Conservation (phyloP, 2,329 filamentous ascomycete species). For the Chaetomium globosum region DNA sequence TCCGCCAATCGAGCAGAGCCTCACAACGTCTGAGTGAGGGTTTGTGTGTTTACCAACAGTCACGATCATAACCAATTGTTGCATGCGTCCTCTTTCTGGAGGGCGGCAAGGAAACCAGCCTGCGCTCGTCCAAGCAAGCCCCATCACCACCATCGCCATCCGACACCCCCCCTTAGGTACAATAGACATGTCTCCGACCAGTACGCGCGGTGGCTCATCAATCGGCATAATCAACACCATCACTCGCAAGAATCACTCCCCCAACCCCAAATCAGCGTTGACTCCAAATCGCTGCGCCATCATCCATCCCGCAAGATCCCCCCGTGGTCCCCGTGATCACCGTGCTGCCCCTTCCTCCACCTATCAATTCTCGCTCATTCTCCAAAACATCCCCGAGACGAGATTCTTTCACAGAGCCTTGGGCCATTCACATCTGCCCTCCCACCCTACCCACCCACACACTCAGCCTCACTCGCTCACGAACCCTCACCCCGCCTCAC, state of each 20-base stretch:
- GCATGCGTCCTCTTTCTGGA: not conserved
- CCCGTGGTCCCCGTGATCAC: not conserved
- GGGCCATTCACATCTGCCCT: not conserved
- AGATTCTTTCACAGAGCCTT: not conserved
- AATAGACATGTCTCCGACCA: not conserved
- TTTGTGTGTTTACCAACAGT: conserved; percentile 1
- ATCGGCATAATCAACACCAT: not conserved
- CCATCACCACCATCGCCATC: not conserved
- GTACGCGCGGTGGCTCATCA: not conserved
- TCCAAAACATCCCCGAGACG: not conserved
- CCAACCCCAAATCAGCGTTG: not conserved
- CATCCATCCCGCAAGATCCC: not conserved
- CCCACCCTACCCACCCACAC: too few species aligned
- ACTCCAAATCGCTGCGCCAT: not conserved
- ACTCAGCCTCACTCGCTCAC: not conserved
- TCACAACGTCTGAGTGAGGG: not conserved
- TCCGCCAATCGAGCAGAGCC: conserved; percentile 19
- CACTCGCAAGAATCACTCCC: not conserved
- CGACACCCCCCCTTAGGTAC: not conserved
- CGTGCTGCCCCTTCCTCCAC: not conserved
- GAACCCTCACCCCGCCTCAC: not conserved
- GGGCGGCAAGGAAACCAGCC: not conserved
- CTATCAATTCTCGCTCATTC: not conserved
- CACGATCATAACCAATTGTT: not conserved
- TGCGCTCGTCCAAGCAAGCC: not conserved